phyloP scores from a whole-genome alignment of 805 yeast genomes.

The Spathaspora sp. region DNA sequence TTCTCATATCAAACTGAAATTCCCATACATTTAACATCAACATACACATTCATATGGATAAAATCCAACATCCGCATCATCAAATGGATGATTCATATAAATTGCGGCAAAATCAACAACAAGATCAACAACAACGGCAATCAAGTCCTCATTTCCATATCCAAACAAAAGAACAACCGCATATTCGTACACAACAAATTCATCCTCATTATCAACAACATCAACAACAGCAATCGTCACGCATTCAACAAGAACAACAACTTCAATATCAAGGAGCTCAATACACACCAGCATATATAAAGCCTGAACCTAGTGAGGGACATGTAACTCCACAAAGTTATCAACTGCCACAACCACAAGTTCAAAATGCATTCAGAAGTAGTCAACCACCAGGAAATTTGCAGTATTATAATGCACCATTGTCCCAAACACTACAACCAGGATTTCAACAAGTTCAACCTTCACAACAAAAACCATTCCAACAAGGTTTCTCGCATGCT shows the following conservation, averaged over 20 bases:
- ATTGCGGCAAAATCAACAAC: background rate
- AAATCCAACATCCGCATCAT: background rate
- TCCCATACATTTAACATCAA: background rate
- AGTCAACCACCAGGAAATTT: background rate
- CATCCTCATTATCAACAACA: constrained; percentile 2
- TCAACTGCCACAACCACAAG: constrained; percentile 5
- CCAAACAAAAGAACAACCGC: constrained; percentile 3
- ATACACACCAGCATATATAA: background rate
- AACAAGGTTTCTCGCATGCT: no score
- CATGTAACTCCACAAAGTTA: background rate
- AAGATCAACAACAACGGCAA: constrained; percentile 1
- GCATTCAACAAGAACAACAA: constrained; percentile 2
- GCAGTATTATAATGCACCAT: background rate
- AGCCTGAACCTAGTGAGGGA: background rate
- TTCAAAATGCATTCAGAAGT: constrained; percentile 1
- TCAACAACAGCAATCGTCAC: background rate
- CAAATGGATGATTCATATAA: background rate
- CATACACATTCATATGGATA: background rate
- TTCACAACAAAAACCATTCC: background rate
- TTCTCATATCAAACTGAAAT: background rate
- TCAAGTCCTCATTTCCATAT: background rate
- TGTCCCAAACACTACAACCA: background rate
- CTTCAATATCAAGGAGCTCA: constrained; percentile 3
- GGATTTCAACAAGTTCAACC: background rate
- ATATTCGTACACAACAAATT: background rate